Percentiles rank a stretch among this genome's conserved stretches.
Evolutionary conservation across 192 early-diverging fungal genomes (phyloP).

Genomic region (Coemansia sp.): DNA sequence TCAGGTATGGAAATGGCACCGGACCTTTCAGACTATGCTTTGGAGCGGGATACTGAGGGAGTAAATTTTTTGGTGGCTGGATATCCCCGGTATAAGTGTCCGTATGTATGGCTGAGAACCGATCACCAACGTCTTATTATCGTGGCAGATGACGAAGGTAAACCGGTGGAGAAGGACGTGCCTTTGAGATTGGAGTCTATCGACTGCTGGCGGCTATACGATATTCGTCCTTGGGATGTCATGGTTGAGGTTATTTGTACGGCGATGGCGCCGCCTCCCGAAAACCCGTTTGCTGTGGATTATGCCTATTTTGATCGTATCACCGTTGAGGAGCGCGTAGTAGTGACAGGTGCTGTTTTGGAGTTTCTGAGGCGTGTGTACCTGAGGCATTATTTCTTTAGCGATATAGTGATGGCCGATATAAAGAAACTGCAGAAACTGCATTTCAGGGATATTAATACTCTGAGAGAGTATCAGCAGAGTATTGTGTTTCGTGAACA

Average conservation of each 20-base stretch:
- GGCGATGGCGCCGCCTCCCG: slow-evolving; percentile 59
- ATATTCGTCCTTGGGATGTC: slow-evolving; percentile 68
- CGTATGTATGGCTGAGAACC: slow-evolving; percentile 73
- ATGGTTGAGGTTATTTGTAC: slow-evolving; percentile 69
- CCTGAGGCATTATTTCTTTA: slow-evolving; percentile 57
- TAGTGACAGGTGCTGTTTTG: slow-evolving; percentile 68
- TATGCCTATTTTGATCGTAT: slow-evolving; percentile 63
- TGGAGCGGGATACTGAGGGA: slow-evolving; percentile 52
- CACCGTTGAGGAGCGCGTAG: slow-evolving; percentile 66
- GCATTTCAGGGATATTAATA: slow-evolving; percentile 49
- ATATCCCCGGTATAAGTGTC: slow-evolving; percentile 70
- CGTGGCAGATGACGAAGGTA: slow-evolving; percentile 36
- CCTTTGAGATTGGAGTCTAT: slow-evolving; percentile 67
- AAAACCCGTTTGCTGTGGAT: slow-evolving; percentile 70
- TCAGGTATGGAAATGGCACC: slow-evolving; percentile 18
- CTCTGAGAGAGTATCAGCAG: slow-evolving; percentile 41
- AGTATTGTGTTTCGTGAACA: slow-evolving; percentile 22
- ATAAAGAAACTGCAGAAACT: slow-evolving; percentile 42
- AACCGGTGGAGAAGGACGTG: slow-evolving; percentile 60
- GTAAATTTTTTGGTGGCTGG: slow-evolving; percentile 70
- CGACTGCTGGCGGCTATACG: slow-evolving; percentile 66
- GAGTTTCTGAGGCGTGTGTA: slow-evolving; percentile 68
- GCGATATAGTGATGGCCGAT: slow-evolving; percentile 47
- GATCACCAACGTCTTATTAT: slow-evolving; percentile 63
- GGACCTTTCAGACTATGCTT: slow-evolving; percentile 28